Conservation (phyloP, 768 basidiomycete species). For the Leccinum aurantiacum region DNA sequence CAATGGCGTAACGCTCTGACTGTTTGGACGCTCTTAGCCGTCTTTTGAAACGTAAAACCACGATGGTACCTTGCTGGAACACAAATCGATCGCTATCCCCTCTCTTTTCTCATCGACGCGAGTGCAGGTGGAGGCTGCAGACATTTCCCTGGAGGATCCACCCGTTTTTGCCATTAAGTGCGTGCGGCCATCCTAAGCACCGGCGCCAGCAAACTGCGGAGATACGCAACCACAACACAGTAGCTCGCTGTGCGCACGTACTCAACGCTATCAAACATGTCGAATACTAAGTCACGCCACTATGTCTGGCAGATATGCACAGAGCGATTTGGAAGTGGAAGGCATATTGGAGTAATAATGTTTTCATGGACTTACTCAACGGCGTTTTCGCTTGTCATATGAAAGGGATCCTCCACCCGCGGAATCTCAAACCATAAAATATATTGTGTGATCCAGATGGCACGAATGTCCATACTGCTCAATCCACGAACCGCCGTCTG, state of each 20-base stretch:
- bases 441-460: conserved; percentile 61
- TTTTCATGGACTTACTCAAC: conserved; percentile 76
- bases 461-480: conserved; percentile 56
- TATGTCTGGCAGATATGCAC: no score
- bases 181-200: conserved; percentile 51
- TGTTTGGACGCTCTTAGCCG: no score
- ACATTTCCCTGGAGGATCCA: conserved; percentile 40
- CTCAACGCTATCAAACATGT: conserved; percentile 30
- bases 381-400: conserved; percentile 74
- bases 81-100: conserved; percentile 57
- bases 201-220: conserved; percentile 67
- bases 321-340: no score
- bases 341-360: no score
- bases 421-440: conserved; percentile 46
- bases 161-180: conserved; percentile 73
- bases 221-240: conserved; percentile 28
- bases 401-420: conserved; percentile 67
- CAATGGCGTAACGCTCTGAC: no score
- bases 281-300: no score
- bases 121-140: conserved; percentile 77
- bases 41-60: background rate
- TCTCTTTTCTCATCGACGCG: conserved; percentile 63
- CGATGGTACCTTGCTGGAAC: conserved; percentile 45
- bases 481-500: no score
- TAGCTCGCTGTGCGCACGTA: conserved; percentile 48